phyloP scores from a whole-genome alignment of 2,329 filamentous ascomycete species.

The Penicillium polonicum region DNA sequence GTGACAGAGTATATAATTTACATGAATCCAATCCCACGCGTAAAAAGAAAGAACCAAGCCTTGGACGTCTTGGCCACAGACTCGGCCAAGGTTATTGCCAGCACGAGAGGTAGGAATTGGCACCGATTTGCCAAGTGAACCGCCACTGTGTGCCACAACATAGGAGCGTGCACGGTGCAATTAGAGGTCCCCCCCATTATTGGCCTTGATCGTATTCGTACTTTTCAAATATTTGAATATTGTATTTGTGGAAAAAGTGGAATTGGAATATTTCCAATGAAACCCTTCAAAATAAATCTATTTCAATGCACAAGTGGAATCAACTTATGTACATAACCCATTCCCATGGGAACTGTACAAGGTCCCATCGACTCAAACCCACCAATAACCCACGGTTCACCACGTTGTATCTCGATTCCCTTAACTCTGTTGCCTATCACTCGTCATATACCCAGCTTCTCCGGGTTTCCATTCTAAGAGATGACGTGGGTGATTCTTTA shows the following conservation, averaged over 20 bases:
- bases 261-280: neutral
- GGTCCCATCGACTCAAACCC: neutral
- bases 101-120: neutral
- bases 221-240: neutral
- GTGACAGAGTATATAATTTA: neutral
- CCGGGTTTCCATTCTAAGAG: neutral
- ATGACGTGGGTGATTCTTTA: neutral
- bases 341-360: neutral
- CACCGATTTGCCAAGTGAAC: slow-evolving; percentile 5
- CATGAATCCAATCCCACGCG: neutral
- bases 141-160: neutral
- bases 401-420: neutral
- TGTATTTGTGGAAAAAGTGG: neutral
- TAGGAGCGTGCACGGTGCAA: neutral
- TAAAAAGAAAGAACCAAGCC: neutral
- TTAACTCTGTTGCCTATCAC: neutral
- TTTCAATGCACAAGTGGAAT: no score
- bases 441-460: neutral
- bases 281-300: no score
- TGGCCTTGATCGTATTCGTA: neutral
- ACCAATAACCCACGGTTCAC: neutral
- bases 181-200: neutral
- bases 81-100: neutral
- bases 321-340: neutral
- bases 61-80: neutral